Evolutionary conservation across 1,284 basidiomycete genomes (phyloP), one percentile per base, ranked within the genome.

Genomic region (Ceratobasidium theobromae): DNA sequence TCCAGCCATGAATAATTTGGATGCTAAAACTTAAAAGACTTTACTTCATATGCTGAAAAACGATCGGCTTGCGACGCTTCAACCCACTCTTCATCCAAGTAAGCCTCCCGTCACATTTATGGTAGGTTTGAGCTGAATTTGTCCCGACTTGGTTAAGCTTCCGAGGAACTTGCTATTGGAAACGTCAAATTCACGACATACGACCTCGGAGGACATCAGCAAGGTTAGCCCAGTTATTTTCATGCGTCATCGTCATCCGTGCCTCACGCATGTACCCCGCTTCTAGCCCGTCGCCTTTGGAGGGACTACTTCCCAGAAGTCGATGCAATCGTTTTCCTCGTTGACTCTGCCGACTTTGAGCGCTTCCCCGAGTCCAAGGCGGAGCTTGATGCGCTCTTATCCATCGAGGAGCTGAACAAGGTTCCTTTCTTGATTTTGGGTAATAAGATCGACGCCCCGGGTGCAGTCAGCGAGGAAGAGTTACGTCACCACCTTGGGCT

Each of bases 231-330:
- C 21, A 28, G 28, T 18, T 32, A 4, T 30, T 21, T 21, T n/a
- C 8, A 33, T 49, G 48, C 30, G 9, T 32, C 28, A 14, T 32
- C 43, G 21, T n/a, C n/a, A 16, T 14, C 48, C 16, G 21, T 69
- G 49, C 67, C 25, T 65, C 32, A 58, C 49, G 30, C 48, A 65
- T 66, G 62, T 65, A 67, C 60, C 33, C 71, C 38, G 23, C 21
- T 28, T 33, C 27, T 70, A 94, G 95, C 97, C 65, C 95, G 97
- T 73, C 91, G 97, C 73, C 88, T 99, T 76, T 99, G 97, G 97
- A 89, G 94, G 71, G 96, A 99, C 78, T 99, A 99, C 82, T 99
- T 99, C 88, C 96, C 97, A 66, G 97, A 99, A 79, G 97, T 99
- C 48, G 95, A 99, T 75, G 97, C 94, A 33, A 98, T 99, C 73